A percentile compares a stretch with the other conserved stretches of the same genome.
Evolutionary conservation across 2,329 filamentous ascomycete species (phyloP).

Genomic region (Fusarium sp.): DNA sequence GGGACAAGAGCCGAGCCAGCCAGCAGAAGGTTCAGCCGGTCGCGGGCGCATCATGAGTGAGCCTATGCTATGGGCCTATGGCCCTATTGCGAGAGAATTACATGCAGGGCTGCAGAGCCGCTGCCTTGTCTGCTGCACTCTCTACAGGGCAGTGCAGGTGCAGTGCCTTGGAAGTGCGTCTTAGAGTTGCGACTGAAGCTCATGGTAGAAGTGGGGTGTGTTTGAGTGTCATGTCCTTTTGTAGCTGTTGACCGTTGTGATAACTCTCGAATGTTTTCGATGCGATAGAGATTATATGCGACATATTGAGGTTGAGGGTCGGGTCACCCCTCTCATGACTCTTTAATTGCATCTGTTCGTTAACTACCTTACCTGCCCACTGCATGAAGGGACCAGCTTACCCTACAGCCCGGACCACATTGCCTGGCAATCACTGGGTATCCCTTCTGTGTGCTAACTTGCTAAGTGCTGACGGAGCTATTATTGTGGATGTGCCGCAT

Average conservation of each 20-base stretch:
- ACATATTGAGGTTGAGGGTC: neutral
- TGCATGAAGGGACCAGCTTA: constrained; percentile 27
- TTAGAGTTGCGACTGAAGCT: constrained; percentile 17
- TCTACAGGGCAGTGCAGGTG: constrained; percentile 28
- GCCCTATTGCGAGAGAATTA: constrained; percentile 32
- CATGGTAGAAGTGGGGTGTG: constrained; percentile 19
- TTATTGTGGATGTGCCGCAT: constrained; percentile 31
- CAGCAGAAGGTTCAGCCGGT: constrained; percentile 18
- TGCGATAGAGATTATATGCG: constrained; percentile 4
- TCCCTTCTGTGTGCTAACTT: neutral
- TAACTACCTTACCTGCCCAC: constrained; percentile 22
- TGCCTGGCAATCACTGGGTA: neutral
- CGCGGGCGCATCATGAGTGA: constrained; percentile 33
- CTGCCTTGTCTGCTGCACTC: constrained; percentile 15
- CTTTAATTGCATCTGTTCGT: constrained; percentile 44
- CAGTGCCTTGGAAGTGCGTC: constrained; percentile 28
- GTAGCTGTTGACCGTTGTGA: constrained; percentile 10
- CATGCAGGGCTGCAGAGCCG: constrained; percentile 21
- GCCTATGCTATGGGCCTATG: neutral
- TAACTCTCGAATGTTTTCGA: constrained; percentile 12
- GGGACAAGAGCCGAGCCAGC: neutral
- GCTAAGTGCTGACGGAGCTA: constrained; percentile 18
- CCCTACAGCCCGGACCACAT: constrained; percentile 24
- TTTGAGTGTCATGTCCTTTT: neutral
- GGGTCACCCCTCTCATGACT: constrained; percentile 31